These are phyloP conservation scores for Viola pubescens DNA, from an alignment of 441 rosid species.

Conservation along the genomic window DNA sequence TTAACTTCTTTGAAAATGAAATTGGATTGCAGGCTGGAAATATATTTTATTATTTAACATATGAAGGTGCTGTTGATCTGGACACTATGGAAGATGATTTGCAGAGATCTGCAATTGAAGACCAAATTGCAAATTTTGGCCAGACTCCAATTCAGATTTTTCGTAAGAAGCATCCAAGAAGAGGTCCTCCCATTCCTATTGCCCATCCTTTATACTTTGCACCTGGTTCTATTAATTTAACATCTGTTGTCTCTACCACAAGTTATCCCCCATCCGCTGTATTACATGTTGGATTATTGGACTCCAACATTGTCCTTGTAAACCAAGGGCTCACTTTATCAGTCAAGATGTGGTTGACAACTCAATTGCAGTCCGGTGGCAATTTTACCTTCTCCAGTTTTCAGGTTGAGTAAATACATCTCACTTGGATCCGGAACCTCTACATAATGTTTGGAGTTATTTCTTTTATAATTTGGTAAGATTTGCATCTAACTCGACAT, in stretches of 20 bases:
- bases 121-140: conserved; percentile 98
- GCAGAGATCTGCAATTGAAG: conserved; percentile 96
- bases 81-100: conserved; percentile 92
- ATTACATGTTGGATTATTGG: conserved; percentile 59
- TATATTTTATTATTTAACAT: conserved; percentile 91
- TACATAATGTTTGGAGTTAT: background rate
- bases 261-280: conserved; percentile 65
- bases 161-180: conserved; percentile 93
- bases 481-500: conserved; percentile 4
- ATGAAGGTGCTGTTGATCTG: conserved; percentile 92
- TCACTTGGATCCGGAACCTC: conserved; percentile 4
- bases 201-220: conserved; percentile 93
- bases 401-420: conserved; percentile 46
- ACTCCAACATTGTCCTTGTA: conserved; percentile 76
- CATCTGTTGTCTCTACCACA: conserved; percentile 54
- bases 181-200: conserved; percentile 97
- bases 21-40: conserved; percentile 74
- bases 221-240: conserved; percentile 84
- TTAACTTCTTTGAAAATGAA: conserved; percentile 7
- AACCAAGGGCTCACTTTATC: conserved; percentile 88
- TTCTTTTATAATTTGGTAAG: no score
- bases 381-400: conserved; percentile 90
- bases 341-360: conserved; percentile 94
- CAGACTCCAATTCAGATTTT: conserved; percentile 97
- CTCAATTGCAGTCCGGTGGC: conserved; percentile 91